Conservation (phyloP, 768 basidiomycete genomes). For the Leucogyrophana mollusca region DNA sequence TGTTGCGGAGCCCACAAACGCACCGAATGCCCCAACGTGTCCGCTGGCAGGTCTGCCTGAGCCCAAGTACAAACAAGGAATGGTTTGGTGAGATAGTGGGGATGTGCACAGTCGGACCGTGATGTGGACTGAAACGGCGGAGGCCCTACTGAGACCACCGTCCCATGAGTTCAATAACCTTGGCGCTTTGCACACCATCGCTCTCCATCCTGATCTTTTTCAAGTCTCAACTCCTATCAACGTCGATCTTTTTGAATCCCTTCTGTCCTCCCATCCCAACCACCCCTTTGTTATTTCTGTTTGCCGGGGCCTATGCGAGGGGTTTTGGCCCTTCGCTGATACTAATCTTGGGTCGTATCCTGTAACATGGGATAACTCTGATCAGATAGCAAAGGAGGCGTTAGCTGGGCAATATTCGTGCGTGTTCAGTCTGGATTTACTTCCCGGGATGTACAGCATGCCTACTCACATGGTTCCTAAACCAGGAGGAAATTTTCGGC, state of each 20-base stretch:
- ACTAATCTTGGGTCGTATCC: slow-evolving; percentile 4
- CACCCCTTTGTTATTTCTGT: slow-evolving; percentile 26
- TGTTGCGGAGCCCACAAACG: too few species aligned
- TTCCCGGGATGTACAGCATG: slow-evolving; percentile 41
- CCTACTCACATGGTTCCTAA: slow-evolving; percentile 34
- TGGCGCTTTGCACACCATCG: not conserved
- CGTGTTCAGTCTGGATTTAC: slow-evolving; percentile 22
- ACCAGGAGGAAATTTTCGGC: slow-evolving; percentile 34
- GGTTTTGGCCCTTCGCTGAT: slow-evolving; percentile 32
- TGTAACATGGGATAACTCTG: not conserved
- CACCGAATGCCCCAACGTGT: too few species aligned
- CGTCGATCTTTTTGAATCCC: slow-evolving; percentile 14
- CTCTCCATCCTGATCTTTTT: slow-evolving; percentile 11
- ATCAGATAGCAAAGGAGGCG: slow-evolving; percentile 14
- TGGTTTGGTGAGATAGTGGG: too few species aligned
- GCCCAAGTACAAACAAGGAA: too few species aligned
- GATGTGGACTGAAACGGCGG: not conserved
- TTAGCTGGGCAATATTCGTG: slow-evolving; percentile 13
- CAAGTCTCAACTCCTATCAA: slow-evolving; percentile 23
- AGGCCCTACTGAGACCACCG: not conserved
- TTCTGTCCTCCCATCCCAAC: slow-evolving; percentile 26
- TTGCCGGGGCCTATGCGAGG: slow-evolving; percentile 16
- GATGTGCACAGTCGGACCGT: not conserved
- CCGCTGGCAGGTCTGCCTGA: too few species aligned
- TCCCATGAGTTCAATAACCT: not conserved